Evolutionary conservation across 331 rosid species (phyloP).

Genomic region (Dryas integrifolia): DNA sequence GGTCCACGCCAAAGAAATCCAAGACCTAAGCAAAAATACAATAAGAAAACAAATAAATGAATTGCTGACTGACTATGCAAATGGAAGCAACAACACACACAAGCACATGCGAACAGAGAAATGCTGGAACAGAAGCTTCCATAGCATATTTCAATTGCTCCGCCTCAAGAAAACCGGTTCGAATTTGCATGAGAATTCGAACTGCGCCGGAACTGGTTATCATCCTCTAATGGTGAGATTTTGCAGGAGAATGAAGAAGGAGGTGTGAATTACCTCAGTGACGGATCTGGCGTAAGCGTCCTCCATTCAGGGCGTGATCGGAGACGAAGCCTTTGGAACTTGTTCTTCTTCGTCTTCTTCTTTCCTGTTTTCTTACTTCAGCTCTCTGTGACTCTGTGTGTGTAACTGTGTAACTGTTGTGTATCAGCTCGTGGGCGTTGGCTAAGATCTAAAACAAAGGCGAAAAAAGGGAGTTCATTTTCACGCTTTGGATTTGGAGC

Average conservation of each 20-base stretch:
- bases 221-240: not conserved
- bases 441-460: not conserved
- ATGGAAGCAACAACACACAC: not conserved
- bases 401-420: not conserved
- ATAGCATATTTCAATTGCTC: not conserved
- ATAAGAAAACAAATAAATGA: not conserved
- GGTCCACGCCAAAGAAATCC: constrained; percentile 84
- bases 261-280: constrained; percentile 55
- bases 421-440: not conserved
- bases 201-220: no score
- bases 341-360: not conserved
- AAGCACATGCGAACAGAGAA: not conserved
- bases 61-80: not conserved
- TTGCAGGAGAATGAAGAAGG: not conserved
- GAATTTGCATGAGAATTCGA: not conserved
- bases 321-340: constrained; percentile 23
- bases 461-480: not conserved
- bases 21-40: constrained; percentile 50
- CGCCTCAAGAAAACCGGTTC: not conserved
- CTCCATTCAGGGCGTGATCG: constrained; percentile 62
- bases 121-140: constrained; percentile 3
- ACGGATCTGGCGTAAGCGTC: constrained; percentile 92
- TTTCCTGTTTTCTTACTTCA: not conserved
- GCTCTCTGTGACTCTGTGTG: not conserved
- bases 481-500: not conserved